phyloP scores from a whole-genome alignment of 306 rosid species.

The Benincasa hispida region DNA sequence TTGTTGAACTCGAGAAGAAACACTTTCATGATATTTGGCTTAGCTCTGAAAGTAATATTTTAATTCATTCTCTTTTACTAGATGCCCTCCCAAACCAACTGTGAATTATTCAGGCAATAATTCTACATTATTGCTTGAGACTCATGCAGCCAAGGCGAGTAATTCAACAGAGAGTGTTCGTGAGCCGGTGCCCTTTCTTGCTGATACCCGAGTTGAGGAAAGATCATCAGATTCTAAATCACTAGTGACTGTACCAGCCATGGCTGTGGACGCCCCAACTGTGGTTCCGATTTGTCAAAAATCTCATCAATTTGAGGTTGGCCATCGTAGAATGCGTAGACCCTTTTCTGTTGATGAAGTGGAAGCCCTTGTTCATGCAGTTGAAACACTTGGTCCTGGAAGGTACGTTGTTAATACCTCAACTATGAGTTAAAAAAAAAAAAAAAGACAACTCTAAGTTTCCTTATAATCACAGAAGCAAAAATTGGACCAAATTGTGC shows the following conservation, averaged over 20 bases:
- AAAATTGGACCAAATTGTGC: too few species aligned
- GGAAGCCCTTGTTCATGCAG: slow-evolving; percentile 88
- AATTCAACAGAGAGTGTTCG: not conserved
- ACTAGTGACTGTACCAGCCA: slow-evolving; percentile 45
- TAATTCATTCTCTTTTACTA: not conserved
- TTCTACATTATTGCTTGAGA: not conserved
- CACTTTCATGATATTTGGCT: not conserved
- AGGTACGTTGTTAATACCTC: slow-evolving; percentile 27
- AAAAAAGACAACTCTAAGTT: not conserved
- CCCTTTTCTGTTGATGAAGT: slow-evolving; percentile 88
- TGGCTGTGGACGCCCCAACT: slow-evolving; percentile 34
- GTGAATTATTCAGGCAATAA: not conserved
- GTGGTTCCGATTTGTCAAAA: slow-evolving; percentile 36
- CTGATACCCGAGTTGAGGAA: slow-evolving; percentile 25
- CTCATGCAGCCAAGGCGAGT: not conserved
- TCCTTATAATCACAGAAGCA: not conserved
- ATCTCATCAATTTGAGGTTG: slow-evolving; percentile 42
- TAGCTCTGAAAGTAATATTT: not conserved
- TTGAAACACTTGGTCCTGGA: slow-evolving; percentile 87
- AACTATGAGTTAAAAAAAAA: not conserved
- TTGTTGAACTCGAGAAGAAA: too few species aligned
- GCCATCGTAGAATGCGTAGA: slow-evolving; percentile 73
- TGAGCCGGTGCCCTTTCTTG: slow-evolving; percentile 18
- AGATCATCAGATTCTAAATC: slow-evolving; percentile 37
- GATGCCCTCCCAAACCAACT: not conserved